Evolutionary conservation across 2,329 filamentous ascomycete genomes (phyloP).

Genomic region (Ilyonectria robusta): DNA sequence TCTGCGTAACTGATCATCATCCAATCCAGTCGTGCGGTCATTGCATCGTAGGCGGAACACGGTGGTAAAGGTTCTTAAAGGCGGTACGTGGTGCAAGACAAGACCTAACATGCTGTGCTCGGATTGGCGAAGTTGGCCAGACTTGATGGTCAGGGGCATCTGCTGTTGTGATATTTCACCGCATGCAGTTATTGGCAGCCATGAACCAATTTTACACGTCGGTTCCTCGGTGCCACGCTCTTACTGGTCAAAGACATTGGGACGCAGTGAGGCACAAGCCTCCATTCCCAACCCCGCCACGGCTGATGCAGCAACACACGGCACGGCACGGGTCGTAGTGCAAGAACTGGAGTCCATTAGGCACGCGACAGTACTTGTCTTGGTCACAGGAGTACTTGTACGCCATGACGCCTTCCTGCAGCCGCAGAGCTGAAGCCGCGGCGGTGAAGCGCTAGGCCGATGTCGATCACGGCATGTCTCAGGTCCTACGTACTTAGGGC

Average conservation of each 20-base stretch:
- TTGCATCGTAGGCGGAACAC: too few species aligned
- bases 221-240: background rate
- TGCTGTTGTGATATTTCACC: background rate
- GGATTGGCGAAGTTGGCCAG: background rate
- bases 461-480: background rate
- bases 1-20: too few species aligned
- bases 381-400: background rate
- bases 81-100: too few species aligned
- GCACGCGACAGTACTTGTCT: background rate
- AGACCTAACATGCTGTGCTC: too few species aligned
- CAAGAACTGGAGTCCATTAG: background rate
- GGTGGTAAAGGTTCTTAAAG: too few species aligned
- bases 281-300: background rate
- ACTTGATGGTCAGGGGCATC: background rate
- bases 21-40: too few species aligned
- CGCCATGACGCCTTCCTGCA: background rate
- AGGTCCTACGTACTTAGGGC: background rate
- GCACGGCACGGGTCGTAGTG: background rate
- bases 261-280: background rate
- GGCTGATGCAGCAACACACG: background rate
- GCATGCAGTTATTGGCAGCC: background rate
- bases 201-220: background rate
- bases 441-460: background rate
- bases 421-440: background rate
- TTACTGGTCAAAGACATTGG: background rate